Evolutionary conservation across 495 filamentous ascomycete species (phyloP), one percentile per base, ranked within the genome.

Genomic region (Evernia prunastri): DNA sequence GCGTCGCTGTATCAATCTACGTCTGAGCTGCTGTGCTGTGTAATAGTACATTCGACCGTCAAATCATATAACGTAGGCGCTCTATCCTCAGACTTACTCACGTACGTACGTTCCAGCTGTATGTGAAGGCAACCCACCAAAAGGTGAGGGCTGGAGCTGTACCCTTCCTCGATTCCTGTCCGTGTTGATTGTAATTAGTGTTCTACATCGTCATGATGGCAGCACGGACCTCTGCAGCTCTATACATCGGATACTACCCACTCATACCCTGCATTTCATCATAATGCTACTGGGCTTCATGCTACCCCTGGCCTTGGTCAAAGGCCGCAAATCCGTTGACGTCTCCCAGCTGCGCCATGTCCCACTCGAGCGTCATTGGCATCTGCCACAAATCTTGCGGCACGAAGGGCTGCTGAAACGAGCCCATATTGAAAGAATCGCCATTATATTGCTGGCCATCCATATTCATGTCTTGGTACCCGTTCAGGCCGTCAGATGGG

Each of bases 361-460:
- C 91, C 95, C 95, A 98, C 71, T 97, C 95, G 27, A 97, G 82
- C 18, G 90, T 94, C 87, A 96, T 95, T 13, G 92, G 89, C 85
- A 96, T 88, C 73, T 91, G 88, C 89, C 92, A 98, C 59, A 98
- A 76, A 79, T 97, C 95, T 69, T 93, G 91, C n/a, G 94, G 94
- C 53, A 97, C 88, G 70, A 96, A 91, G 1, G 92, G 92, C 67
- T 96, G 91, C 71, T 96, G 91, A 72, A 91, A 92, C 29, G 78
- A 76, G 49, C 72, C 73, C 64, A 80, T 74, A 25, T 73, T 72
- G 67, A 74, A 69, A 69, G 74, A 69, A 43, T 72, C 62, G 20
- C 23, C 31, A 2, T 20, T 49, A 80, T 68, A 58, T 74, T 73
- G n/a, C 23, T 64, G 56, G 13, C 42, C 54, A 27, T 59, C 37